These are phyloP conservation scores for Sicyos edulis DNA, from an alignment of 306 rosid genomes.

Conservation along the genomic window DNA sequence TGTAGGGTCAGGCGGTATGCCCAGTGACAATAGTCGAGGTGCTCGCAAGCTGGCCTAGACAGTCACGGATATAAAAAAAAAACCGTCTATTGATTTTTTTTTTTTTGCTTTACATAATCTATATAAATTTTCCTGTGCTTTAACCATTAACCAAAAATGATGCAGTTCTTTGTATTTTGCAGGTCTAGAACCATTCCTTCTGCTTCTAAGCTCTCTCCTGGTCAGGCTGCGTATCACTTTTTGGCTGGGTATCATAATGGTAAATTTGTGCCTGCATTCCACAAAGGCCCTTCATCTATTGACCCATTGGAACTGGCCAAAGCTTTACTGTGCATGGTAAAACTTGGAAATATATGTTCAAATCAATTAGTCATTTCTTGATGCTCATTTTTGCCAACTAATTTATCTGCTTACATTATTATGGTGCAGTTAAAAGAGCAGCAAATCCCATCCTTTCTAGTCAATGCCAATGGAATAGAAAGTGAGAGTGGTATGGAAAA, in stretches of 20 bases:
- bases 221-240: constrained; percentile 50
- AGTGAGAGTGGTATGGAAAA: constrained; percentile 30
- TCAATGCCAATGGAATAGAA: constrained; percentile 31
- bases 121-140: neutral
- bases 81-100: no score
- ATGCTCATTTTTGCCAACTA: neutral
- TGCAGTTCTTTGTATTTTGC: constrained; percentile 20
- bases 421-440: constrained; percentile 39
- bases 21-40: no score
- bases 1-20: no score
- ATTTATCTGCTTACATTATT: neutral
- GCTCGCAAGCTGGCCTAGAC: no score
- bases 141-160: neutral
- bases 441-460: constrained; percentile 32
- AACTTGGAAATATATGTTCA: constrained; percentile 5
- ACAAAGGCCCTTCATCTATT: constrained; percentile 27
- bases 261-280: constrained; percentile 40
- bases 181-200: constrained; percentile 35
- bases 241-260: constrained; percentile 45
- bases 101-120: neutral
- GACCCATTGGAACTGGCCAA: constrained; percentile 33
- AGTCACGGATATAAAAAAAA: no score
- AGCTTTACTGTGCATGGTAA: constrained; percentile 36
- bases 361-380: neutral
- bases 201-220: constrained; percentile 39